These are phyloP conservation scores for Croton laevigatus DNA, from an alignment of 441 rosid genomes.

Conservation along the genomic window DNA sequence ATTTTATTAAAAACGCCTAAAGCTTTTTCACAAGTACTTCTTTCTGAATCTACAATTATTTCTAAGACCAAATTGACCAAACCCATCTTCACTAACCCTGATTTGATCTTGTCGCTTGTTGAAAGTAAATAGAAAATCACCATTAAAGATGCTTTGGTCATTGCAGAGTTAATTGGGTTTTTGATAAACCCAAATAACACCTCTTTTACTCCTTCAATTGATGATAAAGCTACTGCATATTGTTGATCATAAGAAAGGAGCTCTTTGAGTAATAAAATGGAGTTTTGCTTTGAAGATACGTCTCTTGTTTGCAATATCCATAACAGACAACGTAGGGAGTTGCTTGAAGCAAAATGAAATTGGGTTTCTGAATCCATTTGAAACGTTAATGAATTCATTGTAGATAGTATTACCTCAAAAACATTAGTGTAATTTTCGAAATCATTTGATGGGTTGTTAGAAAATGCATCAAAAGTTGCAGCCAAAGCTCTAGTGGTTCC, in stretches of 20 bases:
- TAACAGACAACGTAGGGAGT: conserved; percentile 34
- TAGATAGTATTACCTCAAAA: conserved; percentile 32
- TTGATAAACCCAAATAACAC: conserved; percentile 28
- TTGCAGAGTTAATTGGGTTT: conserved; percentile 29
- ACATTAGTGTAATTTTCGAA: conserved; percentile 19
- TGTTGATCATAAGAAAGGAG: conserved; percentile 25
- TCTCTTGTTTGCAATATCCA: conserved; percentile 29
- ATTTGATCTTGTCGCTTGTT: conserved; percentile 8
- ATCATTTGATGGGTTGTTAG: conserved; percentile 15
- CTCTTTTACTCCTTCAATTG: conserved; percentile 27
- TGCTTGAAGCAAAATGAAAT: conserved; percentile 23
- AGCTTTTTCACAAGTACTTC: conserved; percentile 35
- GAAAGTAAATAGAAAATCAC: conserved; percentile 35
- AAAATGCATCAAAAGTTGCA: conserved; percentile 32
- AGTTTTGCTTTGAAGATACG: conserved; percentile 24
- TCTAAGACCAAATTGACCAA: conserved; percentile 34
- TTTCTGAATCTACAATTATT: conserved; percentile 32
- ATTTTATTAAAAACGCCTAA: conserved; percentile 38
- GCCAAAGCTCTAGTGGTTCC: conserved; percentile 28
- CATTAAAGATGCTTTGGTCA: conserved; percentile 41
- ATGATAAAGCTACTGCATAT: conserved; percentile 17
- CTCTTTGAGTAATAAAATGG: conserved; percentile 33
- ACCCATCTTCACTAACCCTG: conserved; percentile 33
- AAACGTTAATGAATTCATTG: conserved; percentile 32
- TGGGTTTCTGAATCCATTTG: conserved; percentile 33